Percentiles rank a stretch among this genome's conserved stretches.
Evolutionary conservation across 495 filamentous ascomycete genomes (phyloP).

Genomic region (Penicillium maclennaniae): DNA sequence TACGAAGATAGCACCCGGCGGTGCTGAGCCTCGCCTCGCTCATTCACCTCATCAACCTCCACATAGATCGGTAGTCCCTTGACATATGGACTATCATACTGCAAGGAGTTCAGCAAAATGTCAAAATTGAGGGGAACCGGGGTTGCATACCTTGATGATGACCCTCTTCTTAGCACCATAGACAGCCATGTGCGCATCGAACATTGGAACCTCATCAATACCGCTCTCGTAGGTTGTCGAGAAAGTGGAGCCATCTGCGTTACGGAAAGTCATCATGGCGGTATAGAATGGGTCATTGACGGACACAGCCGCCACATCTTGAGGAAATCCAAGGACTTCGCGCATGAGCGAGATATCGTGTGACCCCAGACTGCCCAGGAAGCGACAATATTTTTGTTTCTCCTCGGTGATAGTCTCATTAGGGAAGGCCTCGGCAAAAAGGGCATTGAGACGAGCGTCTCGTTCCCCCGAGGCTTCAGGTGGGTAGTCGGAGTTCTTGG

Average conservation of each 20-base stretch:
- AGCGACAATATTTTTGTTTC: slow-evolving; percentile 30
- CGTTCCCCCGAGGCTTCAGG: slow-evolving; percentile 19
- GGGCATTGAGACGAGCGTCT: slow-evolving; percentile 14
- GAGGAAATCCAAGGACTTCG: slow-evolving; percentile 39
- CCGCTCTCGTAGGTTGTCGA: slow-evolving; percentile 22
- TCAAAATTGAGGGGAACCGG: not conserved
- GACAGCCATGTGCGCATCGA: slow-evolving; percentile 48
- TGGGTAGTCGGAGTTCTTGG: slow-evolving; percentile 29
- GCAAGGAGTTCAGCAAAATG: slow-evolving; percentile 9
- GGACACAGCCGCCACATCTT: slow-evolving; percentile 32
- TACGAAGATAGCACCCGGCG: slow-evolving; percentile 34
- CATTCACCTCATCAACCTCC: slow-evolving; percentile 37
- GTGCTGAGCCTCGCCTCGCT: slow-evolving; percentile 27
- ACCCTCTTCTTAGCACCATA: slow-evolving; percentile 39
- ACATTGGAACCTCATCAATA: slow-evolving; percentile 22
- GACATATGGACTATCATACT: slow-evolving; percentile 50
- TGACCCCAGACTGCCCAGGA: slow-evolving; percentile 40
- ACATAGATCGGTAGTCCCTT: slow-evolving; percentile 49
- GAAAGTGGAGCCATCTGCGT: slow-evolving; percentile 14
- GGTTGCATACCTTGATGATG: slow-evolving; percentile 6
- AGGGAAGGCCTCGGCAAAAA: slow-evolving; percentile 24
- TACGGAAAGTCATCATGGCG: slow-evolving; percentile 29
- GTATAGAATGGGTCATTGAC: slow-evolving; percentile 33
- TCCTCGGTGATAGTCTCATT: slow-evolving; percentile 19
- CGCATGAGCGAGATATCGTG: slow-evolving; percentile 51